phyloP scores from a whole-genome alignment of 2,329 filamentous ascomycete genomes.

The Aspergillus vadensis region DNA sequence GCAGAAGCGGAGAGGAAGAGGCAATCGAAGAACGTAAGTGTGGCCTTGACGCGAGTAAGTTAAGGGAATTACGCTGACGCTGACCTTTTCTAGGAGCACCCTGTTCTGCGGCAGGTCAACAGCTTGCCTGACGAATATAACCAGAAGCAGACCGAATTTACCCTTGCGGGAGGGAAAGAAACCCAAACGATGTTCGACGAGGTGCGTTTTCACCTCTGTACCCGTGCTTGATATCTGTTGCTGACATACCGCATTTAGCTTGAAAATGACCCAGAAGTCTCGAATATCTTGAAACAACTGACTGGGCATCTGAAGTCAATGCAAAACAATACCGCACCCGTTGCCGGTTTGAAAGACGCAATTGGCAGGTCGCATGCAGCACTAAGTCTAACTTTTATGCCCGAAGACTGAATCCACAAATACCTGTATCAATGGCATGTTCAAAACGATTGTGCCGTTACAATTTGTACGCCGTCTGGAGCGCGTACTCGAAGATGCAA shows the following conservation, averaged over 20 bases:
- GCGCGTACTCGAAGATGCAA: background rate
- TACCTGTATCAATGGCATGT: background rate
- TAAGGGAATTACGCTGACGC: background rate
- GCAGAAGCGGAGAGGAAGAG: conserved; percentile 42
- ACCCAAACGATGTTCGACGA: conserved; percentile 34
- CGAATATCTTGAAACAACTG: conserved; percentile 42
- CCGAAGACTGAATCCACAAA: conserved; percentile 33
- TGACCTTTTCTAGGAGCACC: conserved; percentile 42
- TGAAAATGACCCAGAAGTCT: conserved; percentile 41
- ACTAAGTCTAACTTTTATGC: conserved; percentile 32
- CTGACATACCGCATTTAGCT: conserved; percentile 31
- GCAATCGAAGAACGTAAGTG: conserved; percentile 44
- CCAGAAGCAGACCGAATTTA: conserved; percentile 29
- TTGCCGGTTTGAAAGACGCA: conserved; percentile 40
- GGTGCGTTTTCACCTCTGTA: conserved; percentile 24
- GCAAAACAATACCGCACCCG: conserved; percentile 43
- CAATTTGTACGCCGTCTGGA: background rate
- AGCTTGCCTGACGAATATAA: conserved; percentile 19
- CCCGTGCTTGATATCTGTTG: background rate
- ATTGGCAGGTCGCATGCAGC: conserved; percentile 42
- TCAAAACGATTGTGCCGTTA: background rate
- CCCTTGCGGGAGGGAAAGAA: conserved; percentile 29
- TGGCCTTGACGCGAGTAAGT: background rate
- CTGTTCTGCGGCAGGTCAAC: conserved; percentile 41
- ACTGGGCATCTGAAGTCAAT: conserved; percentile 49